phyloP scores from a whole-genome alignment of 495 filamentous ascomycete species.

The Xylaria palmicola region DNA sequence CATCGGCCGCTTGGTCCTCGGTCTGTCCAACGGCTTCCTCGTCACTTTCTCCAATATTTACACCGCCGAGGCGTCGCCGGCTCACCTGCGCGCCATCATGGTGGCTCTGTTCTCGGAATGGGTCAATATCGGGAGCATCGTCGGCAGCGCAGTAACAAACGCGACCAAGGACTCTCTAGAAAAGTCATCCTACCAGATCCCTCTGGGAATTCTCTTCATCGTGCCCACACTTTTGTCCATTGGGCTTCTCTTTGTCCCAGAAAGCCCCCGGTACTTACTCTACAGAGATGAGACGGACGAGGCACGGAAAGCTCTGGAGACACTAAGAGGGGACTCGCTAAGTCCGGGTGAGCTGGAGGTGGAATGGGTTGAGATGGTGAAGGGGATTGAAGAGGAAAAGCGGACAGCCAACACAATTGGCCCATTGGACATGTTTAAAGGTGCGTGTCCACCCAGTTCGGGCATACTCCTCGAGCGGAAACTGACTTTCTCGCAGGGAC shows the following conservation, averaged over 20 bases:
- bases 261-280: conserved; percentile 52
- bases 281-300: conserved; percentile 32
- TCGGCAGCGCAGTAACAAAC: conserved; percentile 49
- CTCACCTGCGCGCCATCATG: conserved; percentile 40
- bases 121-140: conserved; percentile 50
- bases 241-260: conserved; percentile 54
- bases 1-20: conserved; percentile 49
- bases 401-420: conserved; percentile 29
- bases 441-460: conserved; percentile 4
- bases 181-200: conserved; percentile 49
- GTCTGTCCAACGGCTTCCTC: conserved; percentile 53
- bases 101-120: conserved; percentile 49
- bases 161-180: conserved; percentile 31
- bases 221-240: conserved; percentile 47
- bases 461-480: not conserved
- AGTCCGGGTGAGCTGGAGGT: conserved; percentile 31
- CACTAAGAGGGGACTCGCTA: conserved; percentile 29
- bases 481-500: conserved; percentile 19
- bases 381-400: conserved; percentile 40
- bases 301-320: conserved; percentile 31
- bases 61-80: conserved; percentile 35
- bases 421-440: conserved; percentile 37
- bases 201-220: conserved; percentile 52
- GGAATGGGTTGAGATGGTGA: conserved; percentile 39
- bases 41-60: conserved; percentile 58